These are phyloP conservation scores for Boechera retrofracta DNA, from an alignment of 345 rosid species.

Conservation along the genomic window DNA sequence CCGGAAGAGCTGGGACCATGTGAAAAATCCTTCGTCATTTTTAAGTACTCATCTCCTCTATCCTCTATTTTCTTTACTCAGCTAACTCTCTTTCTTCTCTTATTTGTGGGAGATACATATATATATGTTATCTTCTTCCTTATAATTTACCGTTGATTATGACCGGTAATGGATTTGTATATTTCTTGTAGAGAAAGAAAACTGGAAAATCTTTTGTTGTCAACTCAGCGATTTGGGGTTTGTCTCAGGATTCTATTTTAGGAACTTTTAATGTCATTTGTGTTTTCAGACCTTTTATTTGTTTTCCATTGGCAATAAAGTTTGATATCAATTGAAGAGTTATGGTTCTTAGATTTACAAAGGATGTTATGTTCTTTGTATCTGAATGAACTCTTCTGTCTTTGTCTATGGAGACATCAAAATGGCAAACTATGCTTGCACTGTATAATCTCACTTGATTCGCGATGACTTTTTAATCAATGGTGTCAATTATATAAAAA, in stretches of 20 bases:
- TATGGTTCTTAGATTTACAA: background rate
- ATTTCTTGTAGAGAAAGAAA: slow-evolving; percentile 45
- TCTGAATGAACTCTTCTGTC: background rate
- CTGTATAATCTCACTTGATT: background rate
- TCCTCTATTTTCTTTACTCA: slow-evolving; percentile 29
- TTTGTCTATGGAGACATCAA: background rate
- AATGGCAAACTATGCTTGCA: background rate
- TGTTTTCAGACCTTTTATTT: slow-evolving; percentile 16
- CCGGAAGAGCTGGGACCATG: slow-evolving; percentile 85
- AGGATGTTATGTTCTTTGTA: background rate
- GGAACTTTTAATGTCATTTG: slow-evolving; percentile 18
- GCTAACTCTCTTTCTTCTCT: slow-evolving; percentile 38
- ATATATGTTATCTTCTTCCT: slow-evolving; percentile 32
- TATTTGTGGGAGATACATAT: slow-evolving; percentile 34
- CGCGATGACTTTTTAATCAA: background rate
- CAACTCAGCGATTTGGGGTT: slow-evolving; percentile 28
- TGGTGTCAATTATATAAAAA: background rate
- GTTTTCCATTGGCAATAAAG: slow-evolving; percentile 29
- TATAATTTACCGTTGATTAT: slow-evolving; percentile 36
- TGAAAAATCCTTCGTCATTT: slow-evolving; percentile 45
- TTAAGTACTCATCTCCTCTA: slow-evolving; percentile 30
- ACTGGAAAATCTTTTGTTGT: slow-evolving; percentile 38
- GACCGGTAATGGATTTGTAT: slow-evolving; percentile 41
- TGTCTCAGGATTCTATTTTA: slow-evolving; percentile 29
- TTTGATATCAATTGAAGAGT: background rate